Evolutionary conservation across 1,284 basidiomycete species (phyloP), one percentile per base, ranked within the genome.

Genomic region (Ganoderma sinense): DNA sequence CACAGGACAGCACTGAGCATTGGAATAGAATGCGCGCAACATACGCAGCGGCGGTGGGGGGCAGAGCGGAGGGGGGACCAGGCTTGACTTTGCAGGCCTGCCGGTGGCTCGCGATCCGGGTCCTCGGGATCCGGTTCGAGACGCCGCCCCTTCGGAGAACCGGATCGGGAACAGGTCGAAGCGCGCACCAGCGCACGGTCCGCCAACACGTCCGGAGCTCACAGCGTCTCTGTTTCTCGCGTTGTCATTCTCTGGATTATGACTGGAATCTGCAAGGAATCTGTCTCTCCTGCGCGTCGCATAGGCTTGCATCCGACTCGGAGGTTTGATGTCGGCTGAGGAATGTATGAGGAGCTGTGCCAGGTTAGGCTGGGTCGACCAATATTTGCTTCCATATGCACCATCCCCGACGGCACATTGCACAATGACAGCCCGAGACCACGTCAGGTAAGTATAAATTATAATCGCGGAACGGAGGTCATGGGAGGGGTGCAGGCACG

Each of bases 401-500:
- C 48, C 48, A 23, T 26, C 11, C 23, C 23, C 48, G 48, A 53
- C 23, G 48, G 48, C 48, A 53, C 11, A 53, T 53, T 53, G 39
- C 59, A 18, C 59, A n/a, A n/a, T 61, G n/a, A n/a, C n/a, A n/a
- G n/a, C 56, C 23, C 59, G 23, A 61, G 39, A 61, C 59, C 26
- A 13, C 59, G n/a, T n/a, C n/a, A n/a, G n/a, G n/a, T n/a, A n/a
- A n/a, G n/a, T n/a, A n/a, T n/a, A n/a, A n/a, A n/a, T n/a, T n/a
- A n/a, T 59, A 56, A 64, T 62, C 55, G 61, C 43, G 45, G 55
- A 43, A 39, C 20, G 11, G 53, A 40, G 33, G 62, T 20, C 59
- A 61, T 71, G 70, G 66, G 72, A 64, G 65, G 64, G 26, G 31
- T 36, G 36, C 51, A 45, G 29, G 60, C 33, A 40, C 18, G 65